These are phyloP conservation scores for Chytridium lagenaria DNA, from an alignment of 371 early-diverging fungal genomes.

Conservation along the genomic window DNA sequence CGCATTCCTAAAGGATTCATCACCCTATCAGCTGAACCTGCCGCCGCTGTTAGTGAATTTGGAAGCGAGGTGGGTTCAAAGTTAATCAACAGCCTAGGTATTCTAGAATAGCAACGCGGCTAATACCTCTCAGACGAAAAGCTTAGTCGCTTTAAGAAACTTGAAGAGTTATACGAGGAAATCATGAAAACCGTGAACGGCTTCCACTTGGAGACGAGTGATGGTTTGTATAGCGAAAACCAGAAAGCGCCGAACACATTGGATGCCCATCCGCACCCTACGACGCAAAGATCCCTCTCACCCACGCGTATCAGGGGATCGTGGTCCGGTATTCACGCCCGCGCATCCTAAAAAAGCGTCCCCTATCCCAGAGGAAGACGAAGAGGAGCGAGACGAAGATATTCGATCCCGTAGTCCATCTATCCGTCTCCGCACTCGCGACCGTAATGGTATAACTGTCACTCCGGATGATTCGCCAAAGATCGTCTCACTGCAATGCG, in stretches of 20 bases:
- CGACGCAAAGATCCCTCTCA: slow-evolving; percentile 43
- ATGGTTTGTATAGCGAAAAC: slow-evolving; percentile 31
- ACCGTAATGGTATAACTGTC: slow-evolving; percentile 27
- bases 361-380: slow-evolving; percentile 24
- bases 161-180: slow-evolving; percentile 60
- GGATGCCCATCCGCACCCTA: slow-evolving; percentile 53
- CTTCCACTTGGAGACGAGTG: slow-evolving; percentile 47
- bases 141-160: slow-evolving; percentile 55
- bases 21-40: slow-evolving; percentile 48
- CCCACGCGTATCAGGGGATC: slow-evolving; percentile 45
- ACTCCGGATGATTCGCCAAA: slow-evolving; percentile 46
- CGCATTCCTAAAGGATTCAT: slow-evolving; percentile 53
- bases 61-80: slow-evolving; percentile 41
- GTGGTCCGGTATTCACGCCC: slow-evolving; percentile 16
- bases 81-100: slow-evolving; percentile 42
- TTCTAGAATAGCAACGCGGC: background rate
- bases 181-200: slow-evolving; percentile 54
- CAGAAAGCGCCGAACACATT: slow-evolving; percentile 34
- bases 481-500: slow-evolving; percentile 51
- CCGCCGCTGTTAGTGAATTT: slow-evolving; percentile 49
- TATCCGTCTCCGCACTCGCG: slow-evolving; percentile 37
- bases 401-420: slow-evolving; percentile 24
- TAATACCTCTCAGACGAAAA: slow-evolving; percentile 45
- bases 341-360: background rate
- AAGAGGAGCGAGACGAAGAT: background rate